These are phyloP conservation scores for Aspergillus thermomutatus DNA, from an alignment of 2,329 filamentous ascomycete species.

Conservation along the genomic window DNA sequence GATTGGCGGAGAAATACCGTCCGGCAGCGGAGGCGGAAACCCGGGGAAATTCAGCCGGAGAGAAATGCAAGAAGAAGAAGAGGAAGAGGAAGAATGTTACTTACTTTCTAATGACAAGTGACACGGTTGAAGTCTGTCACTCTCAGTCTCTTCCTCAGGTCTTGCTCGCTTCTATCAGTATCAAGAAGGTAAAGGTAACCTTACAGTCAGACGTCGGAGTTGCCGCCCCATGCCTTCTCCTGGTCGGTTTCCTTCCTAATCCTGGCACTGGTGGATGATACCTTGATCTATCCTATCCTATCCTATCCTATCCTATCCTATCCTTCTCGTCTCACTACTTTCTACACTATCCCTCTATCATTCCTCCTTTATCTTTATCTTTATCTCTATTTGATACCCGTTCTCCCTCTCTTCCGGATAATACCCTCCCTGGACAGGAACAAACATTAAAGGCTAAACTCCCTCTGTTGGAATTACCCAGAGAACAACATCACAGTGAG, in stretches of 20 bases:
- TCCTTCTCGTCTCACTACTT: neutral
- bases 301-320: neutral
- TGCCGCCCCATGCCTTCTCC: no score
- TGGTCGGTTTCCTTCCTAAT: neutral
- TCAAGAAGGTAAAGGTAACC: no score
- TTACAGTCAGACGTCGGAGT: neutral
- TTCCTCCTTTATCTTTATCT: neutral
- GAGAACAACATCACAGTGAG: neutral
- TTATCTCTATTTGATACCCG: neutral
- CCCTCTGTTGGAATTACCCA: no score
- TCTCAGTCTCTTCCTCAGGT: neutral
- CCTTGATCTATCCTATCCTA: neutral
- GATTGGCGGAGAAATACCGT: constrained; percentile 35
- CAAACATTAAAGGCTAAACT: neutral
- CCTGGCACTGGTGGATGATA: neutral
- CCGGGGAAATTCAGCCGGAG: constrained; percentile 22
- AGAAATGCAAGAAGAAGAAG: neutral
- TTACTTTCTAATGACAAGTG: neutral
- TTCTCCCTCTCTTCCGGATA: neutral
- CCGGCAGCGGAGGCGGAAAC: constrained; percentile 18
- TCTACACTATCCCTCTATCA: neutral
- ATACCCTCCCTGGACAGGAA: neutral
- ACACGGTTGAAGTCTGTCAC: neutral
- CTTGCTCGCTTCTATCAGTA: neutral
- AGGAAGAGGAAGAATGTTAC: neutral